Evolutionary conservation across 140 eudicot genomes (phyloP).

Genomic region (Bidens hawaiensis): DNA sequence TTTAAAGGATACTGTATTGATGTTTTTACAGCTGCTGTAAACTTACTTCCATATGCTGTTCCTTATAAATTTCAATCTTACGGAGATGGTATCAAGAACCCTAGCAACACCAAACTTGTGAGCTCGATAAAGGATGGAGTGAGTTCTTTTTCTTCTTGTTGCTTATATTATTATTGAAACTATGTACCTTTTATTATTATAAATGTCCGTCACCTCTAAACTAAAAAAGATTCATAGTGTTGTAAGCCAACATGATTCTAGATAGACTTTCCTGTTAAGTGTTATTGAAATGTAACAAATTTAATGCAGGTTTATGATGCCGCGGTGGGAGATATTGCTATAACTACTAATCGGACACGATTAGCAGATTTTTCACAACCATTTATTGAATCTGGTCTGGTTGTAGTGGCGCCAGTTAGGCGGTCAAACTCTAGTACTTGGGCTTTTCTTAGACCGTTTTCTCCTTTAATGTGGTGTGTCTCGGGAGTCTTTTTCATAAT

Average conservation of each 20-base stretch:
- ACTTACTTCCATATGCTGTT: conserved; percentile 73
- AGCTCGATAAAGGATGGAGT: conserved; percentile 54
- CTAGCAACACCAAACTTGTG: conserved; percentile 58
- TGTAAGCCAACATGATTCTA: not conserved
- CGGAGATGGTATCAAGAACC: conserved; percentile 70
- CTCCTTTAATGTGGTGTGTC: conserved; percentile 65
- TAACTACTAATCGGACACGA: conserved; percentile 59
- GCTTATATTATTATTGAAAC: not conserved
- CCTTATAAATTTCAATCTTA: conserved; percentile 54
- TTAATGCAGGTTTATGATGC: conserved; percentile 69
- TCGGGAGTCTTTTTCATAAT: conserved; percentile 49
- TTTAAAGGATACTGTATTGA: conserved; percentile 80
- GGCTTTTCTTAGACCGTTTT: conserved; percentile 82
- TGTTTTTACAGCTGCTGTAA: conserved; percentile 67
- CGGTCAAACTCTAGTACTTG: conserved; percentile 48
- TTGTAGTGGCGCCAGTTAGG: conserved; percentile 74
- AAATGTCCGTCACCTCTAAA: not conserved
- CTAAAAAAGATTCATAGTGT: not conserved
- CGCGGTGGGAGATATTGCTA: conserved; percentile 76
- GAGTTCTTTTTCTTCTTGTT: conserved; percentile 22
- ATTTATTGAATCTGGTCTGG: conserved; percentile 76
- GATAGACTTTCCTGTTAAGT: not conserved
- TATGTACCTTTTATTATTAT: not conserved
- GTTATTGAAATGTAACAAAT: not conserved
- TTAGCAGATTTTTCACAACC: conserved; percentile 87